Evolutionary conservation across 2,329 filamentous ascomycete genomes (phyloP).

Genomic region (Xylaria arbuscula): DNA sequence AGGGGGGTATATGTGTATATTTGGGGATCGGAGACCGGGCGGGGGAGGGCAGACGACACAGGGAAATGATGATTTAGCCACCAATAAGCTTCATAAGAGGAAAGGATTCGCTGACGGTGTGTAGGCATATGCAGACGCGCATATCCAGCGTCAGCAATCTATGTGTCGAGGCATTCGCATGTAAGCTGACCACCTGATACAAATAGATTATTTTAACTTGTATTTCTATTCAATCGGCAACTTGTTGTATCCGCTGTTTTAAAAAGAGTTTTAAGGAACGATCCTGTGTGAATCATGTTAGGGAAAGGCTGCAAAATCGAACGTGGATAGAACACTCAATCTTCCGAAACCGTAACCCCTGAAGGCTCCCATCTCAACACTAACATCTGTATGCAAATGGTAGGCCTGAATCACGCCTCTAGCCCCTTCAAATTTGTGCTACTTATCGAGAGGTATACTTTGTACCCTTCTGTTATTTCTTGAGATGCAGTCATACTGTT

Average conservation of each 20-base stretch:
- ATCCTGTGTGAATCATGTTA: no score
- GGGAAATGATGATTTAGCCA: background rate
- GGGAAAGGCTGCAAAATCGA: background rate
- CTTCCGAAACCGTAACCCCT: background rate
- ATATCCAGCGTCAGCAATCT: background rate
- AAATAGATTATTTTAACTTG: background rate
- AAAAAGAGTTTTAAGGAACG: no score
- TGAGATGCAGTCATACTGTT: background rate
- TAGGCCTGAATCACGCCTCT: no score
- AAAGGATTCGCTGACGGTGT: background rate
- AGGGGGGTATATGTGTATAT: slow-evolving; percentile 1
- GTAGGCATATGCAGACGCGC: background rate
- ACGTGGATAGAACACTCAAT: background rate
- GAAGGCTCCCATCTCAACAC: background rate
- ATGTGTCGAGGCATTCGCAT: background rate
- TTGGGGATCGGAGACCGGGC: background rate
- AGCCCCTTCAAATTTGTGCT: background rate
- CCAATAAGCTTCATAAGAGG: background rate
- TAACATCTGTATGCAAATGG: background rate
- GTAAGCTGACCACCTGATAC: background rate
- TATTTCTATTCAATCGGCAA: no score
- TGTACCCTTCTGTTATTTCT: background rate
- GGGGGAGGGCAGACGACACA: background rate
- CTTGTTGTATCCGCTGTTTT: no score
- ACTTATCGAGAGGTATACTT: background rate